A percentile compares a stretch with the other conserved stretches of the same genome.
These are phyloP conservation scores for Acrocalymma vagum DNA, from an alignment of 2,329 filamentous ascomycete genomes.

Conservation along the genomic window DNA sequence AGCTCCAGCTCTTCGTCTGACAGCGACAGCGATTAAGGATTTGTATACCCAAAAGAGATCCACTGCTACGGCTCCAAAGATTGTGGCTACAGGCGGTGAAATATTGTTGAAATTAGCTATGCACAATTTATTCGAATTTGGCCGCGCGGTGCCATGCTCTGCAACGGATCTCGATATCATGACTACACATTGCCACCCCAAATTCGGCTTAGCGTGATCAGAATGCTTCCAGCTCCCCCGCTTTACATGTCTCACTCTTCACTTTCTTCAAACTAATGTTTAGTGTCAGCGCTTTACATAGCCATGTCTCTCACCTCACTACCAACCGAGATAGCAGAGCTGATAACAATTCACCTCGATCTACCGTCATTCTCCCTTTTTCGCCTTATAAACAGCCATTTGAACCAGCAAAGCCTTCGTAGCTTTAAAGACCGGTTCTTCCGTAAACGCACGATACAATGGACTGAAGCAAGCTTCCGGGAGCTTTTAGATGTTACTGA, in stretches of 20 bases:
- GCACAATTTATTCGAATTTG: too few species aligned
- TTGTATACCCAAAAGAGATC: background rate
- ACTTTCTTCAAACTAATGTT: background rate
- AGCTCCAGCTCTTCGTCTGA: conserved; percentile 1
- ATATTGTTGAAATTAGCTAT: too few species aligned
- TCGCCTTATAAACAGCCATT: conserved; percentile 24
- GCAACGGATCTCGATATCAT: too few species aligned
- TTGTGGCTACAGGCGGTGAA: too few species aligned
- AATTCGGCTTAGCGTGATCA: conserved; percentile 12
- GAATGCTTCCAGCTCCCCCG: too few species aligned
- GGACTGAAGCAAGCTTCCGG: conserved; percentile 24
- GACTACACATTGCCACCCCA: too few species aligned
- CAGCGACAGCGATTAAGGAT: conserved; percentile 4
- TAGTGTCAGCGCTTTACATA: background rate
- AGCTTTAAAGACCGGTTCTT: conserved; percentile 34
- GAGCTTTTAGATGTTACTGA: conserved; percentile 22
- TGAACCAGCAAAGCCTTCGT: conserved; percentile 25
- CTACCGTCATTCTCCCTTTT: conserved; percentile 21
- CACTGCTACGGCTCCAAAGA: conserved; percentile 6
- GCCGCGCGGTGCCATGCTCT: too few species aligned
- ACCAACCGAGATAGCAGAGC: conserved; percentile 33
- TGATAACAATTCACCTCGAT: conserved; percentile 27
- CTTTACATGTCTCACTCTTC: conserved; percentile 2
- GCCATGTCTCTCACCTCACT: conserved; percentile 21
- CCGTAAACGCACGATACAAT: conserved; percentile 20